Evolutionary conservation across 257 asterid species (phyloP), one percentile per base, ranked within the genome.

Genomic region (Lavandula angustifolia): DNA sequence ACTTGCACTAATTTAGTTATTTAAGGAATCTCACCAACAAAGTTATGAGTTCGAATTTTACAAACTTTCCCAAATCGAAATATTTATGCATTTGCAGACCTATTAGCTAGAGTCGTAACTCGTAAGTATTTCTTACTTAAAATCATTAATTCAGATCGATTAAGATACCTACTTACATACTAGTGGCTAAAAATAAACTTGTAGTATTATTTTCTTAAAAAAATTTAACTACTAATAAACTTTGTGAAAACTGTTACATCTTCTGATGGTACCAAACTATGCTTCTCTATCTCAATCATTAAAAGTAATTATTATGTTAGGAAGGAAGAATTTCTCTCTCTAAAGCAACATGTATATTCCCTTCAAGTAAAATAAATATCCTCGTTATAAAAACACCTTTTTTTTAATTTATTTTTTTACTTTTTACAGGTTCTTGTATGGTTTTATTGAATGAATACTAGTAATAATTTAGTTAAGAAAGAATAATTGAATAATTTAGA

Each of bases 221-320:
- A 33, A 56, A n/a, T n/a, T n/a, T 5, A 12, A 33, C n/a, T n/a
- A 18, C 0, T 13, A 34, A 40, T 37, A 2, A 47, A 60, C 16
- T 43, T 34, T 33, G 63, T 51, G 52, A 29, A 7, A 33, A 48
- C 54, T 51, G 65, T n/a, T 32, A 44, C 53, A 43, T 71, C 29
- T 13, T 71, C 29, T 13, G 38, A 62, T 70, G 66, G 60, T 31
- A 44, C 61, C 58, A 44, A 66, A 18, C 46, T 44, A 7, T 37
- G 33, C 46, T 60, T 54, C 50, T 31, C 29, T 13, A 60, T 48
- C 54, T 61, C 66, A 67, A 73, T 61, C 61, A 67, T 67, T 43
- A 52, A 40, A 70, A 73, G 69, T 67, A 44, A 51, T 52, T 54
- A 66, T 62, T 62, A 51, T 56, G 33, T 12, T 54, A 55, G 33